These are phyloP conservation scores for Paracamarosporium sp. DNA, from an alignment of 2,329 filamentous ascomycete genomes.

Conservation along the genomic window DNA sequence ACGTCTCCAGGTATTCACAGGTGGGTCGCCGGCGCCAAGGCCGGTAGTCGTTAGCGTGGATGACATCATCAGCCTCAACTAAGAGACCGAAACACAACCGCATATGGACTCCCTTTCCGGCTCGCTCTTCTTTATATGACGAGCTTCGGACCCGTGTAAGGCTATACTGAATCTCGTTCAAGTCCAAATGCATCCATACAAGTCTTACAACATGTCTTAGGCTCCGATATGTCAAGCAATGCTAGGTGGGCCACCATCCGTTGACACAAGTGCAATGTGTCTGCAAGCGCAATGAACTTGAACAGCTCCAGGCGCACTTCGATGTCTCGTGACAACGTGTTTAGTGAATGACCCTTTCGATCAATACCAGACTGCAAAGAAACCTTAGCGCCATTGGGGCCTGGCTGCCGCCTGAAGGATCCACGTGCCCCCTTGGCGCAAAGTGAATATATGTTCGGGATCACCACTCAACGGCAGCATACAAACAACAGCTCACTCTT, in stretches of 20 bases:
- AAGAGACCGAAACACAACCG: neutral
- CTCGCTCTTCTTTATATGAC: neutral
- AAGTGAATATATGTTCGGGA: neutral
- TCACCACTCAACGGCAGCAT: neutral
- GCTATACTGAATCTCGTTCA: too few relatives aligned
- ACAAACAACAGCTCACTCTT: neutral
- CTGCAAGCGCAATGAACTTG: neutral
- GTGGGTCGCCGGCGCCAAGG: neutral
- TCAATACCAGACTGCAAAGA: neutral
- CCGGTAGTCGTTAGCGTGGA: neutral
- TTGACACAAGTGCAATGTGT: neutral
- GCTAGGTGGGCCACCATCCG: too few relatives aligned
- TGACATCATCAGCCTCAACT: neutral
- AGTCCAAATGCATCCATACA: too few relatives aligned
- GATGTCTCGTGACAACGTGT: neutral
- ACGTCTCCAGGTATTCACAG: constrained; percentile 1
- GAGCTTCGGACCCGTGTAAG: too few relatives aligned
- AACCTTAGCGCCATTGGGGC: neutral
- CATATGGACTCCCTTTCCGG: neutral
- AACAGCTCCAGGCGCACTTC: neutral
- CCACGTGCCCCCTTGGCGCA: neutral
- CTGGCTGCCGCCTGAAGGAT: neutral
- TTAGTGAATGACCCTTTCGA: neutral
- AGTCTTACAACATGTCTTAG: too few relatives aligned
- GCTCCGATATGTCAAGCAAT: too few relatives aligned